Evolutionary conservation across 169 alveolate species (phyloP), one percentile per base, ranked within the genome.

Genomic region (Plasmodium vinckei): DNA sequence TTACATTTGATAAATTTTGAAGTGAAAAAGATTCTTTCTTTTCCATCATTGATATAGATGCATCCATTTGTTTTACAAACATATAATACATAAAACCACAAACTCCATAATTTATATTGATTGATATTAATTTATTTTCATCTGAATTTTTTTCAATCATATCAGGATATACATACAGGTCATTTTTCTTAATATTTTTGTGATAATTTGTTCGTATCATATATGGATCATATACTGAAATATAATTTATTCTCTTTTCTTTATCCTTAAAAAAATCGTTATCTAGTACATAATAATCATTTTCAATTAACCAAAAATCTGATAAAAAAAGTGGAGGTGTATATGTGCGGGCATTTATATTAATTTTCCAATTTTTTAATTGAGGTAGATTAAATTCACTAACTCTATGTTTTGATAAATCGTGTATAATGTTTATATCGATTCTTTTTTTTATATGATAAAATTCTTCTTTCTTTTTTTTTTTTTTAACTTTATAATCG

Each of bases 301-400:
- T 56, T 77, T 92, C 94, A 67, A 92, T 79, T 53, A 92, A 72
- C 94, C 94, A 92, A 53, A 92, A 92, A 65, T 92, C 94, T 6
- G 94, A 92, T 5, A 92, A 72, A 67, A 73, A 92, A 4, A 92
- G 53, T 17, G 92, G 89, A 10, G 94, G 94, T 10, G 92, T 88
- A 65, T 87, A 92, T 10, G 92, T 77, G 25, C 56, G 19, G 61
- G 67, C 67, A 15, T 33, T 39, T 51, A 87, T n/a, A 54, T 77
- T 87, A 33, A 88, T 75, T 77, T 73, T 75, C 94, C 92, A 88
- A 7, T 42, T 88, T 53, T 92, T 88, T 56, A 92, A 47, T 51
- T 92, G 93, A 39, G 94, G 94, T 47, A 87, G 61, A 59, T 92
- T 87, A 61, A 88, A 49, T 49, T 92, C 94, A 46, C 27, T 56